Evolutionary conservation across 2,329 filamentous ascomycete species (phyloP).

Genomic region (Cyphellophora attinorum): DNA sequence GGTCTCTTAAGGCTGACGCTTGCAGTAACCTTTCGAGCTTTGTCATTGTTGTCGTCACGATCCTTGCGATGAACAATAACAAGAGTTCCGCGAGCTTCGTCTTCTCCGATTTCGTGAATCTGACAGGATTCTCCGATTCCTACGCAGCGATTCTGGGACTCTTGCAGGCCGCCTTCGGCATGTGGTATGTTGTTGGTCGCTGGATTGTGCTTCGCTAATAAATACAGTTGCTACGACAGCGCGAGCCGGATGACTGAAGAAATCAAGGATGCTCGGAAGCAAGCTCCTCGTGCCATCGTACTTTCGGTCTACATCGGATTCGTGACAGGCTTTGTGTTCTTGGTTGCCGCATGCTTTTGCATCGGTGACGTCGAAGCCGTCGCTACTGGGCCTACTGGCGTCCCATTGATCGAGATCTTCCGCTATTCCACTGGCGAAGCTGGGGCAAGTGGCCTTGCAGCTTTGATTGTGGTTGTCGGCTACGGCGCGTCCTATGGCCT

Average conservation of each 20-base stretch:
- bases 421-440: conserved; percentile 30
- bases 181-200: conserved; percentile 15
- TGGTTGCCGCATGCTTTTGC: conserved; percentile 18
- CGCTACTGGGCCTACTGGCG: conserved; percentile 27
- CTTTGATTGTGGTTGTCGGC: conserved; percentile 36
- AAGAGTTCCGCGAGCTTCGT: conserved; percentile 47
- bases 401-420: conserved; percentile 38
- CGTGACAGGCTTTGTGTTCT: conserved; percentile 15
- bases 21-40: conserved; percentile 47
- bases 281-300: conserved; percentile 25
- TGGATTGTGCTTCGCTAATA: neutral
- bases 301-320: conserved; percentile 26
- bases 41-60: conserved; percentile 40
- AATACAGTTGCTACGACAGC: conserved; percentile 31
- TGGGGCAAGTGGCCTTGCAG: conserved; percentile 35
- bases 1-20: conserved; percentile 7
- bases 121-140: conserved; percentile 41
- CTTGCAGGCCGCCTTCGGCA: conserved; percentile 33
- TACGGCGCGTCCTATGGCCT: conserved; percentile 36
- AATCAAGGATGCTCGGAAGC: conserved; percentile 28
- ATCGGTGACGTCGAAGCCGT: conserved; percentile 19
- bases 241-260: conserved; percentile 40
- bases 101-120: conserved; percentile 41
- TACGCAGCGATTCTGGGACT: conserved; percentile 45
- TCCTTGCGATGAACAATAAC: conserved; percentile 44